phyloP scores from a whole-genome alignment of 768 basidiomycete genomes.

The Leccinellum luteum region DNA sequence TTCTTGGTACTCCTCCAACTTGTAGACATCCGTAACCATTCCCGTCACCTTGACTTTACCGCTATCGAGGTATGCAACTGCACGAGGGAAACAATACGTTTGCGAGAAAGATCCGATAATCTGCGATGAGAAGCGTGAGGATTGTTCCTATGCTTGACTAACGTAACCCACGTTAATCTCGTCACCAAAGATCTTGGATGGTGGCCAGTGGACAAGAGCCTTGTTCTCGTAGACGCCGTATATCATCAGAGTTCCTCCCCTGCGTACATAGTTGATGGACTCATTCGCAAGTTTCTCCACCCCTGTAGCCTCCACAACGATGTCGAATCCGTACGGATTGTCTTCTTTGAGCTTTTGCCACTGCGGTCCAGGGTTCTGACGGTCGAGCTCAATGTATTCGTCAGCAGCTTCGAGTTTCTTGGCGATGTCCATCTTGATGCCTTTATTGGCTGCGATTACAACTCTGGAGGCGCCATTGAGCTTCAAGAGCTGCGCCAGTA shows the following conservation, averaged over 20 bases:
- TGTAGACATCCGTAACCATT: constrained; percentile 72
- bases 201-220: constrained; percentile 83
- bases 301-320: constrained; percentile 81
- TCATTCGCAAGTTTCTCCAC: constrained; percentile 86
- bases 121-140: constrained; percentile 33
- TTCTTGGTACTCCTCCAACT: constrained; percentile 64
- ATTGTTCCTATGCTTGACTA: not conserved
- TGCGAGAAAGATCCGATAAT: constrained; percentile 93
- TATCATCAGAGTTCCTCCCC: constrained; percentile 82
- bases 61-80: constrained; percentile 84
- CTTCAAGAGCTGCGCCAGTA: constrained; percentile 84
- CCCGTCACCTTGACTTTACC: constrained; percentile 80
- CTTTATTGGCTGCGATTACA: constrained; percentile 86
- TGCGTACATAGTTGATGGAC: constrained; percentile 83
- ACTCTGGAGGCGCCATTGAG: constrained; percentile 80
- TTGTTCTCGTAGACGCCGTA: constrained; percentile 91
- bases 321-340: constrained; percentile 86
- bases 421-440: constrained; percentile 87
- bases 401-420: constrained; percentile 75
- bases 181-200: constrained; percentile 74
- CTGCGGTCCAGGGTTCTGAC: constrained; percentile 68
- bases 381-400: constrained; percentile 83
- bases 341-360: constrained; percentile 79
- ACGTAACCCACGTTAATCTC: constrained; percentile 52
- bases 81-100: constrained; percentile 86